These are phyloP conservation scores for Saccharomyces hybrid DNA, from an alignment of 1,139 yeast species.

Conservation along the genomic window DNA sequence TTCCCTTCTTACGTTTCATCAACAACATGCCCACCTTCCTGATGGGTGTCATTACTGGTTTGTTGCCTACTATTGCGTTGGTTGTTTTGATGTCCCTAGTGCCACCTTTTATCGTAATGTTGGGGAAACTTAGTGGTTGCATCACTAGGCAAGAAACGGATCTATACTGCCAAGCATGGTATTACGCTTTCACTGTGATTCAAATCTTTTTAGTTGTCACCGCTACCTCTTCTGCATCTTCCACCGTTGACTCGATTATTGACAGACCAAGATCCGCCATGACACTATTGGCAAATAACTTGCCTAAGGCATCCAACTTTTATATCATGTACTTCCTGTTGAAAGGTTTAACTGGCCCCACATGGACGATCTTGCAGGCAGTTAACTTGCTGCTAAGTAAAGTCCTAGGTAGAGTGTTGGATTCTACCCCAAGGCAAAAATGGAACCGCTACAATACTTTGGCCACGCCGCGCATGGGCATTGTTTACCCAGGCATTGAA, in stretches of 20 bases:
- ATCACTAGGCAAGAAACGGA: slow-evolving; percentile 68
- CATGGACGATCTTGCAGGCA: slow-evolving; percentile 53
- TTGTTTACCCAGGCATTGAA: slow-evolving; percentile 64
- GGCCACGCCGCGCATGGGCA: slow-evolving; percentile 59
- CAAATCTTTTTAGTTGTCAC: slow-evolving; percentile 80
- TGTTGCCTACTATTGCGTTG: slow-evolving; percentile 62
- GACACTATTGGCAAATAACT: slow-evolving; percentile 47
- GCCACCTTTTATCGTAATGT: slow-evolving; percentile 67
- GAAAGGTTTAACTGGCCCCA: slow-evolving; percentile 64
- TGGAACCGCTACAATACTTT: slow-evolving; percentile 45
- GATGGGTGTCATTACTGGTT: slow-evolving; percentile 65
- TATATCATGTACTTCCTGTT: slow-evolving; percentile 58
- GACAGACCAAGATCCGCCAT: slow-evolving; percentile 48
- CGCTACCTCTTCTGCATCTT: slow-evolving; percentile 70
- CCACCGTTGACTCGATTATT: slow-evolving; percentile 51
- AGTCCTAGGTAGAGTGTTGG: slow-evolving; percentile 35
- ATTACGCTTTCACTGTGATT: slow-evolving; percentile 80
- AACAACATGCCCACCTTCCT: slow-evolving; percentile 50
- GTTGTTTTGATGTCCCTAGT: slow-evolving; percentile 65
- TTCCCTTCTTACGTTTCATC: slow-evolving; percentile 58
- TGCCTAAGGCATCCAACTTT: slow-evolving; percentile 70
- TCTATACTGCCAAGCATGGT: slow-evolving; percentile 76
- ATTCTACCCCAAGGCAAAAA: slow-evolving; percentile 61
- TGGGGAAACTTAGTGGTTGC: slow-evolving; percentile 66
- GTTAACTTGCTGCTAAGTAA: slow-evolving; percentile 39